A percentile compares a stretch with the other conserved stretches of the same genome.
Evolutionary conservation across 441 rosid species (phyloP).

Genomic region (Gossypium schwendimanii): DNA sequence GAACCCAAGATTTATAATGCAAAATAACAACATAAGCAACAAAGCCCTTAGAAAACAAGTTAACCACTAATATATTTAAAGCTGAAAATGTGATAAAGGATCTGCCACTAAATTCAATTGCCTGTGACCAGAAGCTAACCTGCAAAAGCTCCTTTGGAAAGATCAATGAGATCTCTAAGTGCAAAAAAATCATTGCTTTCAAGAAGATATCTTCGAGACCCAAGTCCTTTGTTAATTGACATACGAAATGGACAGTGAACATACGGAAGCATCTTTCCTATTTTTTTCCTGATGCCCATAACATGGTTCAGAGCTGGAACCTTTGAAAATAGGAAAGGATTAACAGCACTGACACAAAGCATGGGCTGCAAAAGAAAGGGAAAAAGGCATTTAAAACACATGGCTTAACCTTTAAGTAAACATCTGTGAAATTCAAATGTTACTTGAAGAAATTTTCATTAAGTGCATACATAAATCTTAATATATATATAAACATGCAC

Average conservation of each 20-base stretch:
- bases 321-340: conserved; percentile 79
- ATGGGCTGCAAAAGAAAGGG: conserved; percentile 62
- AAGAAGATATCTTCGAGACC: conserved; percentile 83
- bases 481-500: background rate
- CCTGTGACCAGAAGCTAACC: conserved; percentile 37
- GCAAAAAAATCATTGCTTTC: conserved; percentile 93
- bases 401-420: conserved; percentile 11
- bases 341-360: conserved; percentile 97
- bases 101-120: background rate
- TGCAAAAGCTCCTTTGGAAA: conserved; percentile 96
- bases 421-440: background rate
- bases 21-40: background rate
- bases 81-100: background rate
- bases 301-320: conserved; percentile 82
- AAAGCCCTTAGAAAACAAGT: background rate
- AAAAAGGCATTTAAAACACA: conserved; percentile 11
- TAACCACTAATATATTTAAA: background rate
- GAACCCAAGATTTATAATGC: background rate
- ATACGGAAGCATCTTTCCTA: conserved; percentile 69
- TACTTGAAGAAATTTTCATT: background rate
- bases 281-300: conserved; percentile 60
- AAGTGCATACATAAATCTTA: background rate
- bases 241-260: conserved; percentile 85
- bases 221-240: conserved; percentile 76
- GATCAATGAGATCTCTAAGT: conserved; percentile 87